Base-by-base conservation (phyloP, 139 green algal species). In the Medakamo hakoo region DNA sequence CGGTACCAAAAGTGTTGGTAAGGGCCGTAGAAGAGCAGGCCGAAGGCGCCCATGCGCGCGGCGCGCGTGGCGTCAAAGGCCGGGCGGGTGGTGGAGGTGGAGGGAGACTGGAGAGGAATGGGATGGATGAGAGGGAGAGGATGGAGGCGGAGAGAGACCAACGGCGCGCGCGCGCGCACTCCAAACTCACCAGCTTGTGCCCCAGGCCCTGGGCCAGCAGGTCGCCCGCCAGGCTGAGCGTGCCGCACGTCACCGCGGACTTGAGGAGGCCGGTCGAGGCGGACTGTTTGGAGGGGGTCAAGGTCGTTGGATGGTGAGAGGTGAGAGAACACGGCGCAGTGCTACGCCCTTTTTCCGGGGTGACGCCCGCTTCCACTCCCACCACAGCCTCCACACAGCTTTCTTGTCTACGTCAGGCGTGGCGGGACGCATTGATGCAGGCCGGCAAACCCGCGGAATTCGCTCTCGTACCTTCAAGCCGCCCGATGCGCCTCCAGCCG, bases 21-120 rank as follows among this genome's bases (percentile, higher is more conserved):
- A 9, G 84, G 84, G 0, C 85, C 86, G 29, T 93, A 93, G 62
- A 84, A 85, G 3, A 71, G 27, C 26, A 90, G 31, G 4, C 86
- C 86, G 76, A 86, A 93, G 29, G 63, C 75, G 63, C 77, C 73
- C 84, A 93, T 93, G 57, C 85, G 80, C 25, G 73, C 70, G 1
- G 74, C 80, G 19, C 85, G 71, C 2, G 61, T 4, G 0, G 67
- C 58, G 55, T 88, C 78, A 26, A 80, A 86, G 60, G 23, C 1
- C n/a, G n/a, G n/a, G n/a, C n/a, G 20, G 49, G 25, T 20, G 48
- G 2, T 32, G 63, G 28, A 24, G 55, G 24, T 1, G 2, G 31
- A 29, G 4, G 25, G 9, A 40, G 48, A 59, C 20, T 59, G 55
- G 16, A 59, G 16, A 29, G 55, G 4, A 59, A 23, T n/a, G n/a